Percentiles rank a stretch among this genome's conserved stretches.
Conservation (phyloP, 345 rosid genomes). For the Cardamine chenopodiifolia region DNA sequence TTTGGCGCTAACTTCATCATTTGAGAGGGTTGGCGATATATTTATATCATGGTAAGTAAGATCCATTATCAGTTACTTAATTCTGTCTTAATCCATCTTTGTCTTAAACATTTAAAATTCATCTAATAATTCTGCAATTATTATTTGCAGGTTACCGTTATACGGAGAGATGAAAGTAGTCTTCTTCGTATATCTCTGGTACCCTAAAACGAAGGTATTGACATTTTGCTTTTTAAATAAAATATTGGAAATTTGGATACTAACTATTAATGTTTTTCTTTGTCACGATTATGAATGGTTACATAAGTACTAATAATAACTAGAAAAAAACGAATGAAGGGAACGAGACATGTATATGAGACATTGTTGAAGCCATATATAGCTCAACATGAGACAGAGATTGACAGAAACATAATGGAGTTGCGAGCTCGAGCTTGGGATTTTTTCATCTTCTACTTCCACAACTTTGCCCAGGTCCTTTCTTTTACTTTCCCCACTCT, state of each 20-base stretch:
- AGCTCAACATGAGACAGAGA: conserved; percentile 64
- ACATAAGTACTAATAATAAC: not conserved
- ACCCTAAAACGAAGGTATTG: conserved; percentile 74
- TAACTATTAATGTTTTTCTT: not conserved
- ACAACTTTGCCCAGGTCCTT: conserved; percentile 47
- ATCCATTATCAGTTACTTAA: not conserved
- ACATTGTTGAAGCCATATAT: conserved; percentile 60
- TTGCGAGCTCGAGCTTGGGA: conserved; percentile 73
- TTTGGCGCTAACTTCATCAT: conserved; percentile 65
- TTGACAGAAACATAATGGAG: conserved; percentile 74
- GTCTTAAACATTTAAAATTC: not conserved
- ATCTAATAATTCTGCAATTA: conserved; percentile 4
- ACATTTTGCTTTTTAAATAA: not conserved
- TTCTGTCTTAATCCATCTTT: not conserved
- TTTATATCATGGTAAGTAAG: conserved; percentile 70
- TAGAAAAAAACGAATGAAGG: conserved; percentile 46
- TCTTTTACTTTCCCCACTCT: not conserved
- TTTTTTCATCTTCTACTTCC: conserved; percentile 63
- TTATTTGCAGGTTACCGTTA: conserved; percentile 71
- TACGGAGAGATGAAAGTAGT: conserved; percentile 80
- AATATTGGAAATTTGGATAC: not conserved
- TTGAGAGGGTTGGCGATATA: conserved; percentile 68
- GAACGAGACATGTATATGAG: conserved; percentile 65
- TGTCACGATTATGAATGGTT: not conserved
- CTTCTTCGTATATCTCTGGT: conserved; percentile 81